Evolutionary conservation across 2,329 filamentous ascomycete genomes (phyloP).

Genomic region (Neoascochyta sp.): DNA sequence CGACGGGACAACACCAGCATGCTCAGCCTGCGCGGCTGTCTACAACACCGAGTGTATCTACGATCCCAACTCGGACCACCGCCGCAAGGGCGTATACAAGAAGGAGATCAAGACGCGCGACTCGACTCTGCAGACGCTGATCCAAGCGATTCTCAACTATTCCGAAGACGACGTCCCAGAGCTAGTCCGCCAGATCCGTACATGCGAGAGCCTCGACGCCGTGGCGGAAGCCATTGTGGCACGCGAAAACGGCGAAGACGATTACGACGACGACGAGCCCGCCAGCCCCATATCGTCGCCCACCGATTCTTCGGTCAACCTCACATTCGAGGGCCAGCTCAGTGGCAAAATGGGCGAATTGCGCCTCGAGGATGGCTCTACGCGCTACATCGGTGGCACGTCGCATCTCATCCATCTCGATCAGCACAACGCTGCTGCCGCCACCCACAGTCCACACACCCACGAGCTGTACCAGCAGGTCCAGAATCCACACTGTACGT

Average conservation of each 20-base stretch:
- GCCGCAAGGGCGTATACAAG: constrained; percentile 93
- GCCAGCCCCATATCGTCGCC: constrained; percentile 31
- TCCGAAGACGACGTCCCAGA: constrained; percentile 79
- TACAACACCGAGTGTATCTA: constrained; percentile 90
- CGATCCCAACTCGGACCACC: constrained; percentile 92
- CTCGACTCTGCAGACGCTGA: constrained; percentile 84
- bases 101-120: constrained; percentile 86
- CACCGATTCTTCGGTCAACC: constrained; percentile 30
- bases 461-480: constrained; percentile 49
- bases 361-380: constrained; percentile 77
- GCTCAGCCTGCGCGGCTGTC: constrained; percentile 92
- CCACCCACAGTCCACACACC: constrained; percentile 33
- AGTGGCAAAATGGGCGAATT: constrained; percentile 92
- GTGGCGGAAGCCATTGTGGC: constrained; percentile 59
- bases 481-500: constrained; percentile 73
- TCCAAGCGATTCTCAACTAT: constrained; percentile 89
- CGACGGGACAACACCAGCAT: constrained; percentile 85
- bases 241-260: constrained; percentile 47
- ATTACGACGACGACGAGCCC: constrained; percentile 45
- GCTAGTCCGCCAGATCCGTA: constrained; percentile 81
- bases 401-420: constrained; percentile 82
- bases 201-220: constrained; percentile 70
- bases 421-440: constrained; percentile 29
- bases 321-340: constrained; percentile 69
- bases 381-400: constrained; percentile 89